These are phyloP conservation scores for Talaromyces sp. DNA, from an alignment of 2,329 filamentous ascomycete genomes.

Conservation along the genomic window DNA sequence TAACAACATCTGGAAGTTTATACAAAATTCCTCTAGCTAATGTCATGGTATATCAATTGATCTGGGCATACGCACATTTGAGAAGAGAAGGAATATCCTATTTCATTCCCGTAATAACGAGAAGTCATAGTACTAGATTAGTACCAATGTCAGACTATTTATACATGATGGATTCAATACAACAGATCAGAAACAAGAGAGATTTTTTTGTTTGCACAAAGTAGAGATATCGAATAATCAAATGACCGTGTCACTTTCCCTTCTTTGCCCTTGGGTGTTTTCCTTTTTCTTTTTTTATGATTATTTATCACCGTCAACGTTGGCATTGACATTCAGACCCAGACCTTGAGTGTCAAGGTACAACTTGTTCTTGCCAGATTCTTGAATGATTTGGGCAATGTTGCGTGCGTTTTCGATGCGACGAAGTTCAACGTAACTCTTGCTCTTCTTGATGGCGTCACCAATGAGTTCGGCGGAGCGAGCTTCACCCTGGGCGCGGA, in stretches of 20 bases:
- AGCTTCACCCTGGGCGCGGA: constrained; percentile 97
- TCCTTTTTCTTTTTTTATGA: neutral
- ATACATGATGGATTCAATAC: constrained; percentile 8
- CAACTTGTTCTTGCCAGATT: constrained; percentile 83
- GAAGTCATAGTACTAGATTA: constrained; percentile 11
- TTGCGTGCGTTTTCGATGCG: constrained; percentile 94
- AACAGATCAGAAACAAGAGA: neutral
- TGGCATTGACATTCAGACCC: constrained; percentile 71
- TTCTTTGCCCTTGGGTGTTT: neutral
- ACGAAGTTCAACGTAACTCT: constrained; percentile 92
- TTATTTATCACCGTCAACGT: constrained; percentile 13
- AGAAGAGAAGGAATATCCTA: constrained; percentile 1
- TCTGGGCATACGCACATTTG: neutral
- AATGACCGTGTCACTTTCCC: neutral
- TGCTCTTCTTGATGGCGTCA: constrained; percentile 99
- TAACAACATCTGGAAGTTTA: too few relatives aligned
- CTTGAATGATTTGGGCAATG: constrained; percentile 84
- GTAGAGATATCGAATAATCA: neutral
- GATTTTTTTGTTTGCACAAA: constrained; percentile 2
- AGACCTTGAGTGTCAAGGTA: constrained; percentile 88
- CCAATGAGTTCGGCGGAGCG: constrained; percentile 96
- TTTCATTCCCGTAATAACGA: neutral
- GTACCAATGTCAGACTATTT: constrained; percentile 10
- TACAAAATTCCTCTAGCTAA: neutral
- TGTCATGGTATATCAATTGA: neutral